Evolutionary conservation across 345 rosid genomes (phyloP).

Genomic region (Brassica incana): DNA sequence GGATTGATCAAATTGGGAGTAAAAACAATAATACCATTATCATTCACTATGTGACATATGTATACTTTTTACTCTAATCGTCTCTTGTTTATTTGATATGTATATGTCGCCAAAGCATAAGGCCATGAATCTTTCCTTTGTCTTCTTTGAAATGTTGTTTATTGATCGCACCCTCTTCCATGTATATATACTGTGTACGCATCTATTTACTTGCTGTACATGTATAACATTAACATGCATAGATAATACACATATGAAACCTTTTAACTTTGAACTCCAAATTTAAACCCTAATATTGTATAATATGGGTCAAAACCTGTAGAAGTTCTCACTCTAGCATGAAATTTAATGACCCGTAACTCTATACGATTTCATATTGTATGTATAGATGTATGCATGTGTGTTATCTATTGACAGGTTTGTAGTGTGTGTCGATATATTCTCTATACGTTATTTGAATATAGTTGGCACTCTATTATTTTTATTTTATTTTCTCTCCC

Average conservation of each 20-base stretch:
- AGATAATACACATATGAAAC: background rate
- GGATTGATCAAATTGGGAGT: constrained; percentile 30
- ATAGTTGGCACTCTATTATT: background rate
- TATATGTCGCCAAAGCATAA: constrained; percentile 5
- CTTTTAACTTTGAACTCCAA: constrained; percentile 4
- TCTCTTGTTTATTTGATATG: constrained; percentile 23
- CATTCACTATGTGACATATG: constrained; percentile 49
- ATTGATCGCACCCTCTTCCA: constrained; percentile 25
- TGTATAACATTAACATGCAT: constrained; percentile 1
- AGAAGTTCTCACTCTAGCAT: background rate
- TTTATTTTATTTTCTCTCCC: constrained; percentile 1
- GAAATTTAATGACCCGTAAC: background rate
- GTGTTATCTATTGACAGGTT: background rate
- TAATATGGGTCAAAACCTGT: constrained; percentile 10
- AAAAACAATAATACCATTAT: constrained; percentile 34
- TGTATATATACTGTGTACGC: constrained; percentile 2
- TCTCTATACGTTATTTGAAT: background rate
- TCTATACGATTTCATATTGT: background rate
- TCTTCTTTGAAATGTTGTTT: constrained; percentile 45
- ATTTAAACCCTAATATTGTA: constrained; percentile 2
- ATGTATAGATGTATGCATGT: background rate
- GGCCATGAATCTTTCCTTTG: constrained; percentile 36
- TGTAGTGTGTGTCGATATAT: background rate
- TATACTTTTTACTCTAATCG: constrained; percentile 42
- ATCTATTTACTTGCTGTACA: background rate